A percentile compares a stretch with the other conserved stretches of the same genome.
Evolutionary conservation across 768 basidiomycete species (phyloP).

Genomic region (Termitomyces sp.): DNA sequence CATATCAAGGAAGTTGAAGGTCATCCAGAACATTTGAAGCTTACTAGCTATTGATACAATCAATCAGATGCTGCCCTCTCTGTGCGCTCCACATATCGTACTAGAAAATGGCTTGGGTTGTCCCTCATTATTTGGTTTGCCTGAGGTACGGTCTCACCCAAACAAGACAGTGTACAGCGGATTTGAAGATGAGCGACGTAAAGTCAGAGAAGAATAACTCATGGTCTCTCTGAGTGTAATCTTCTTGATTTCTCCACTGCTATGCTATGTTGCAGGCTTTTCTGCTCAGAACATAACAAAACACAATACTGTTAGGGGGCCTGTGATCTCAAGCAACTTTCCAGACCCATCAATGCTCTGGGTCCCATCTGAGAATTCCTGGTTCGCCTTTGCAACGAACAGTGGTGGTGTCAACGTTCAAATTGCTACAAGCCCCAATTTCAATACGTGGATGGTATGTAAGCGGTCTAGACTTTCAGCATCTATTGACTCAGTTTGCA

Average conservation of each 20-base stretch:
- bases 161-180: no score
- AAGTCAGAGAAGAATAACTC: background rate
- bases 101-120: background rate
- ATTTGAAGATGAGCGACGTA: background rate
- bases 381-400: constrained; percentile 15
- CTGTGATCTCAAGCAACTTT: constrained; percentile 10
- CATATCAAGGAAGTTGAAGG: background rate
- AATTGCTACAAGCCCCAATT: constrained; percentile 11
- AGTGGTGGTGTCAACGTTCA: constrained; percentile 7
- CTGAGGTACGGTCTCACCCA: no score
- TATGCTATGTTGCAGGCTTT: background rate
- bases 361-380: constrained; percentile 9
- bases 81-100: background rate
- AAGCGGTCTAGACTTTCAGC: background rate
- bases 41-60: background rate
- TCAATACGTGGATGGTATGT: constrained; percentile 6
- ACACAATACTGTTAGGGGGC: constrained; percentile 8
- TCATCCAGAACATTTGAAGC: background rate
- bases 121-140: background rate
- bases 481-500: background rate
- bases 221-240: background rate
- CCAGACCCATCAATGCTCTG: constrained; percentile 12
- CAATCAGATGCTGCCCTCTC: background rate
- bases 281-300: constrained; percentile 9
- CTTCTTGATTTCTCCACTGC: background rate